Percentiles rank a stretch among this genome's conserved stretches.
Evolutionary conservation across 2,329 filamentous ascomycete species (phyloP).

Genomic region (Cladosporium sp.): DNA sequence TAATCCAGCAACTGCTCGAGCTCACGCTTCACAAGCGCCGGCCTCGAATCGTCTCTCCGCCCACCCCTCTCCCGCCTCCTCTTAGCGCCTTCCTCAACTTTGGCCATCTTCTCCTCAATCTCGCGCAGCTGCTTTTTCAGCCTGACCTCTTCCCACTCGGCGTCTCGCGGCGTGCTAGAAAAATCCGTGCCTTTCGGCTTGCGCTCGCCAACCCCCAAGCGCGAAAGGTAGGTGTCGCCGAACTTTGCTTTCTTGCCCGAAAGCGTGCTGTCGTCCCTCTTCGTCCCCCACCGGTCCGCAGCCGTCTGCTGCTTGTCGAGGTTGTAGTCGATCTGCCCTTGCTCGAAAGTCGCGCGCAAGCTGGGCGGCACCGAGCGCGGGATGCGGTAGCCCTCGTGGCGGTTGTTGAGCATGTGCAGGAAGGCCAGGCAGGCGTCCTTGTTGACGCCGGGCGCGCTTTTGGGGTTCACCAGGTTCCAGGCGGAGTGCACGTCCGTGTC

Average conservation of each 20-base stretch:
- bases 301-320: constrained; percentile 59
- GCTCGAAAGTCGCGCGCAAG: constrained; percentile 87
- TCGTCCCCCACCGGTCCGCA: constrained; percentile 71
- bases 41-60: constrained; percentile 67
- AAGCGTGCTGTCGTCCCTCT: constrained; percentile 71
- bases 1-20: constrained; percentile 92
- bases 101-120: constrained; percentile 79
- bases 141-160: constrained; percentile 95
- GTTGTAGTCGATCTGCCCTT: constrained; percentile 95
- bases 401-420: constrained; percentile 91
- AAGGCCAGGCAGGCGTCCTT: constrained; percentile 95
- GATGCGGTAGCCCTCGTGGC: constrained; percentile 92
- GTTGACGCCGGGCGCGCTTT: constrained; percentile 73
- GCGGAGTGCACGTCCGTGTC: constrained; percentile 80
- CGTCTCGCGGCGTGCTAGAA: constrained; percentile 72
- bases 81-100: constrained; percentile 67
- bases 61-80: constrained; percentile 37
- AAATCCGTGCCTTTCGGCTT: constrained; percentile 87
- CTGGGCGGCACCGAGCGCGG: constrained; percentile 86
- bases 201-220: constrained; percentile 71
- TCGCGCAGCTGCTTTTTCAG: constrained; percentile 89
- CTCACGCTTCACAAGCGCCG: constrained; percentile 88
- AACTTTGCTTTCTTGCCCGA: constrained; percentile 95
- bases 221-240: constrained; percentile 90
- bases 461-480: constrained; percentile 97